A percentile compares a stretch with the other conserved stretches of the same genome.
These are phyloP conservation scores for Dovyalis caffra DNA, from an alignment of 345 rosid genomes.

Conservation along the genomic window DNA sequence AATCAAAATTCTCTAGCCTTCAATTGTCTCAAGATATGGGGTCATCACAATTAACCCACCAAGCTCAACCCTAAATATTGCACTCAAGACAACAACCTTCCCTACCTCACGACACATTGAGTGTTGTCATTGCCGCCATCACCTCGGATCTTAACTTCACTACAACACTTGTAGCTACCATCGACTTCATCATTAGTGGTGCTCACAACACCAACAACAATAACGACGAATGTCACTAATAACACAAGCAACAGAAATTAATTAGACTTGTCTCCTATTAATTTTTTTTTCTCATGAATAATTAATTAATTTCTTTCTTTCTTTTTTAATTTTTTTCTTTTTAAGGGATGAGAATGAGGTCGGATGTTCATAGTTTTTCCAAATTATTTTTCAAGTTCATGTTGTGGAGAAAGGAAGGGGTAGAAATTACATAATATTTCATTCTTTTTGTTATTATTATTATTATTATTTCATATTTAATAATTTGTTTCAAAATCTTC, in stretches of 20 bases:
- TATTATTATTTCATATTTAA: constrained; percentile 19
- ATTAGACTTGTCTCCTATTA: neutral
- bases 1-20: constrained; percentile 83
- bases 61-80: constrained; percentile 19
- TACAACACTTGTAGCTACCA: constrained; percentile 86
- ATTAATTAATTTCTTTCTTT: neutral
- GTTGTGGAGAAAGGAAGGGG: constrained; percentile 8
- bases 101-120: constrained; percentile 47
- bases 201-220: constrained; percentile 10
- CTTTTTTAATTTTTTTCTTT: constrained; percentile 13
- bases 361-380: constrained; percentile 35
- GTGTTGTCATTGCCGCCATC: constrained; percentile 80
- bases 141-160: constrained; percentile 92
- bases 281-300: neutral
- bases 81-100: constrained; percentile 20
- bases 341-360: constrained; percentile 22
- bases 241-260: constrained; percentile 32
- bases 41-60: constrained; percentile 40
- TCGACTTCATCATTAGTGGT: constrained; percentile 72
- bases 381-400: neutral
- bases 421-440: constrained; percentile 16
- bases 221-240: constrained; percentile 25
- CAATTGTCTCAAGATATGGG: constrained; percentile 63
- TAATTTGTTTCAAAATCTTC: constrained; percentile 10
- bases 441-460: constrained; percentile 31